phyloP scores from a whole-genome alignment of 768 basidiomycete species.

The Chiua virens region DNA sequence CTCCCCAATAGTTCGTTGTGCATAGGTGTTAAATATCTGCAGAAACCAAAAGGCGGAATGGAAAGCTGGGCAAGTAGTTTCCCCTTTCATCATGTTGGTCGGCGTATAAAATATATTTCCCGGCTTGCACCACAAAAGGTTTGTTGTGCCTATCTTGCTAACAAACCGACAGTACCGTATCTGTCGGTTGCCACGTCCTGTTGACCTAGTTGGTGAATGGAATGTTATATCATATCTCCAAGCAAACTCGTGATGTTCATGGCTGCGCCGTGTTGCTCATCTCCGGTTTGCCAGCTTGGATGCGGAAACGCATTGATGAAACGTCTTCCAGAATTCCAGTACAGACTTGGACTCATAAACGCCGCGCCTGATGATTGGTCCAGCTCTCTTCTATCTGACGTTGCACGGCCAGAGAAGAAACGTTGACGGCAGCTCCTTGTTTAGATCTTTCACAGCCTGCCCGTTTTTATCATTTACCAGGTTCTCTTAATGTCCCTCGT shows the following conservation, averaged over 20 bases:
- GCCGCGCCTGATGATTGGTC: constrained; percentile 28
- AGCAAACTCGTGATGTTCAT: constrained; percentile 19
- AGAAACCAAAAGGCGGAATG: constrained; percentile 16
- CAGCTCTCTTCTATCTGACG: constrained; percentile 26
- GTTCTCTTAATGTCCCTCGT: constrained; percentile 30
- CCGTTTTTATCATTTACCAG: constrained; percentile 27
- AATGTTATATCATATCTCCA: constrained; percentile 16
- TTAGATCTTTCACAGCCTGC: constrained; percentile 24
- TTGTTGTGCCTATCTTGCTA: constrained; percentile 30
- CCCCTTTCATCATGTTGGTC: constrained; percentile 18
- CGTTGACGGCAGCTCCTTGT: constrained; percentile 24
- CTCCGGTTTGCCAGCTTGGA: constrained; percentile 23
- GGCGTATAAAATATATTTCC: constrained; percentile 28
- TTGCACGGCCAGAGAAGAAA: constrained; percentile 26
- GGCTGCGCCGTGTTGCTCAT: constrained; percentile 21
- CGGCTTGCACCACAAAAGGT: constrained; percentile 21
- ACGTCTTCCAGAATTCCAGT: constrained; percentile 29
- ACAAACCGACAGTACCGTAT: constrained; percentile 23
- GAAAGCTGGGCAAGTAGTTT: constrained; percentile 28
- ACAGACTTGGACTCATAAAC: constrained; percentile 20
- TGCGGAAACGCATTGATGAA: constrained; percentile 25
- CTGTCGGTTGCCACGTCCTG: constrained; percentile 20
- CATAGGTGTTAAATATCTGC: constrained; percentile 7
- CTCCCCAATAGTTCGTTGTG: constrained; percentile 37
- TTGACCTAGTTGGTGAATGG: constrained; percentile 20